Base-by-base conservation (phyloP, 352 stramenopile species). In the Detonula confervacea region DNA sequence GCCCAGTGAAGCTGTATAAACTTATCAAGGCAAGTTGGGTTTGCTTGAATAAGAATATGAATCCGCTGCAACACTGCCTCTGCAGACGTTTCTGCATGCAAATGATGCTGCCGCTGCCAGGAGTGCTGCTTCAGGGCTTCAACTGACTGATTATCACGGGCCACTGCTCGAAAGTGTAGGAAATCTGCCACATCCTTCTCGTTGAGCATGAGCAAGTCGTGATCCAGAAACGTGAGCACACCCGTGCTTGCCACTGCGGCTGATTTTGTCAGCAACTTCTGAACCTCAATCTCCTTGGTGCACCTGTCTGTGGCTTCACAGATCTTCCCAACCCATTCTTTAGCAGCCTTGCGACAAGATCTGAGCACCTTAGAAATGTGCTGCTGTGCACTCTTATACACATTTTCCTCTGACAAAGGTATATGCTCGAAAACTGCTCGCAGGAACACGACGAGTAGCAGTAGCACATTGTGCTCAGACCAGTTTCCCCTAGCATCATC, bases 111-210 rank as follows among this genome's bases (percentile, higher is more conserved):
- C 3, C 59, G 59, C n/a, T 67, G 59, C 59, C 59, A 67, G 14
- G 59, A 55, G 20, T 67, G 59, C 16, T 47, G 37, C 35, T 6
- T 67, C 30, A 67, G 30, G 7, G 30, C 44, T 51, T 52, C 6
- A 37, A 52, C 16, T 30, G 59, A 67, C 29, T 52, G 30, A 30
- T 67, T 67, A 22, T 67, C 59, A 3, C 35, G 59, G 35, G 30
- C 59, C 5, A 54, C 20, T 67, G 59, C 59, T 67, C 59, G 59
- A 6, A 67, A 27, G 16, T 52, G 37, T 52, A 67, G 30, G 20
- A 67, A 67, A 30, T 67, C 59, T 30, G 33, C 59, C 14, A 67
- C 6, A 67, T 67, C 59, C n/a, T n/a, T n/a, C 33, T 30, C 37
- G 14, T 46, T 18, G 14, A 46, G 12, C 46, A 56, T 60, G 39